A percentile compares a stretch with the other conserved stretches of the same genome.
Conservation (phyloP, 2,329 filamentous ascomycete species). For the Stachybotrys elegans region DNA sequence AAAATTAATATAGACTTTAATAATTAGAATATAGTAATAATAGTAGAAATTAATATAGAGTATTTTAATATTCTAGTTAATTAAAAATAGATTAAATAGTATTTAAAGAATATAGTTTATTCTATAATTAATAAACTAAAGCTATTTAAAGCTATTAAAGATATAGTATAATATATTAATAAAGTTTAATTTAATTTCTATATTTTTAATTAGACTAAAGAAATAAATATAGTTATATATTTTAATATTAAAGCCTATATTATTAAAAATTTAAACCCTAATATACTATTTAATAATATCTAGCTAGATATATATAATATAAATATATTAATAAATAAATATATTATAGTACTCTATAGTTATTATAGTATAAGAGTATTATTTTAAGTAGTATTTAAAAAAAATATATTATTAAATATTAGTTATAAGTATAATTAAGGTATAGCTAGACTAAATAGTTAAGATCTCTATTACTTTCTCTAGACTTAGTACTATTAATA, state of each 20-base stretch:
- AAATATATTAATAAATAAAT: background rate
- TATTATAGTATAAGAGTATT: background rate
- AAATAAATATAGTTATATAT: background rate
- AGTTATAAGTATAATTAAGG: background rate
- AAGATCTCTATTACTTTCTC: background rate
- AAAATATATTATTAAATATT: slow-evolving; percentile 2
- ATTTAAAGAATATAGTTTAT: slow-evolving; percentile 1
- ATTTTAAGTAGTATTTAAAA: background rate
- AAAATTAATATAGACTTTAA: background rate
- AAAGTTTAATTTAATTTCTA: background rate
- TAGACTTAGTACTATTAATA: background rate
- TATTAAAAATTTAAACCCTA: slow-evolving; percentile 3
- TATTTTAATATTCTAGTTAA: slow-evolving; percentile 3
- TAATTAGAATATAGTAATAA: slow-evolving; percentile 3
- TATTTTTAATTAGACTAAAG: background rate
- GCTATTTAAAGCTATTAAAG: background rate
- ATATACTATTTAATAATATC: background rate
- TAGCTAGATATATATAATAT: background rate
- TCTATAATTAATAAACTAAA: background rate
- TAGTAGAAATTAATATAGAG: slow-evolving; percentile 4
- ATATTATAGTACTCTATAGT: background rate
- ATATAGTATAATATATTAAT: background rate
- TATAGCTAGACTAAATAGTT: background rate
- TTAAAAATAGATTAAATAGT: slow-evolving; percentile 2
- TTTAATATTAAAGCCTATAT: background rate